These are phyloP conservation scores for Candida multigemmis DNA, from an alignment of 805 yeast genomes.

Conservation along the genomic window DNA sequence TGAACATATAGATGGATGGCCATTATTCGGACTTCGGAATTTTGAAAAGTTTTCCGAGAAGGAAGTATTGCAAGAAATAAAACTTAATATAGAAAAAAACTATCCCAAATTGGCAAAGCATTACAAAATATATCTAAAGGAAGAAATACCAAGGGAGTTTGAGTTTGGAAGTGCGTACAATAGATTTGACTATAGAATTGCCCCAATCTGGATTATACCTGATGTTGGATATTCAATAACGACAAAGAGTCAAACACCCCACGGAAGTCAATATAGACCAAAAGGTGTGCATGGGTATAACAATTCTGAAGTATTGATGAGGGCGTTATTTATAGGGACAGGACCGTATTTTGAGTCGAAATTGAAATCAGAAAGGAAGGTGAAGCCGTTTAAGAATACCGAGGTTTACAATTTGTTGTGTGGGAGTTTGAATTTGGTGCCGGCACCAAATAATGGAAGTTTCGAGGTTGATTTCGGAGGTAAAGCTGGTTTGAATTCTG, in stretches of 20 bases:
- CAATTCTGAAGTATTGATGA: constrained; percentile 68
- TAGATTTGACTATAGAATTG: constrained; percentile 50
- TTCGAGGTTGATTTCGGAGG: constrained; percentile 1
- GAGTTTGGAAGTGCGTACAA: constrained; percentile 38
- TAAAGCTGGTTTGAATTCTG: constrained; percentile 1
- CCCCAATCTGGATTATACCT: constrained; percentile 83
- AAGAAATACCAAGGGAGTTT: constrained; percentile 46
- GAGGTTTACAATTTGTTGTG: constrained; percentile 72
- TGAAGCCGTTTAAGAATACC: constrained; percentile 60
- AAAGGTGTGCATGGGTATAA: constrained; percentile 83
- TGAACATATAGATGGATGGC: constrained; percentile 75
- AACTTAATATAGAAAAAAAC: constrained; percentile 12
- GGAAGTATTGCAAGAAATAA: constrained; percentile 38
- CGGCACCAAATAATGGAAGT: constrained; percentile 57
- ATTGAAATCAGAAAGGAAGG: constrained; percentile 15
- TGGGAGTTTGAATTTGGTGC: constrained; percentile 42
- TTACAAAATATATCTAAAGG: constrained; percentile 42
- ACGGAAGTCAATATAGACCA: constrained; percentile 44
- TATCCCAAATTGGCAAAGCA: constrained; percentile 12
- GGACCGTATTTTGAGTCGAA: constrained; percentile 66
- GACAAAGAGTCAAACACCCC: constrained; percentile 48
- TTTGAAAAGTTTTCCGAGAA: constrained; percentile 24
- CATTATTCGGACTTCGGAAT: constrained; percentile 73
- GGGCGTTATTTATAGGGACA: constrained; percentile 68
- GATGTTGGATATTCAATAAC: constrained; percentile 71